These are phyloP conservation scores for Xylaria multiplex DNA, from an alignment of 2,329 filamentous ascomycete species.

Conservation along the genomic window DNA sequence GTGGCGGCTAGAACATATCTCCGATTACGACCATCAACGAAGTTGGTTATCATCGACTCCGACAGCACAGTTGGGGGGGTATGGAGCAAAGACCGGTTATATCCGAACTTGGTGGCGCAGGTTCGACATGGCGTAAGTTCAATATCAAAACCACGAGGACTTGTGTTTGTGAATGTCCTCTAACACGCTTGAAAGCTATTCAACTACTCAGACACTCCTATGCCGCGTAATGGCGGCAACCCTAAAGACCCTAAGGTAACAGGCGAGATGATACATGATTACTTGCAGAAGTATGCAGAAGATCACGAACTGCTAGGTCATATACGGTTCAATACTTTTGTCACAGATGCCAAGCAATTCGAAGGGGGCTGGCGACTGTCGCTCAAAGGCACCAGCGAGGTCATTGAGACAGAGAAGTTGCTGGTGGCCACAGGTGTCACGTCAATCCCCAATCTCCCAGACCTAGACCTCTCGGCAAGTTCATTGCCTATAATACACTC, in stretches of 20 bases:
- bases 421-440: conserved; percentile 49
- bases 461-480: conserved; percentile 34
- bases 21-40: conserved; percentile 39
- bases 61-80: conserved; percentile 42
- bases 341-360: conserved; percentile 37
- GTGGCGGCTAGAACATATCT: conserved; percentile 42
- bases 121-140: conserved; percentile 41
- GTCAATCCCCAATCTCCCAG: conserved; percentile 43
- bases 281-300: conserved; percentile 43
- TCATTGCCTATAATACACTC: conserved; percentile 42
- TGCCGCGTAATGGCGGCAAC: conserved; percentile 40
- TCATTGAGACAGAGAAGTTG: conserved; percentile 45
- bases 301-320: conserved; percentile 43
- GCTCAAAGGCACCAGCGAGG: conserved; percentile 32
- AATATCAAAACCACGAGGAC: neutral
- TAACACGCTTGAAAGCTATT: conserved; percentile 39
- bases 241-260: conserved; percentile 41
- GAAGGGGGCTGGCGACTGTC: conserved; percentile 37
- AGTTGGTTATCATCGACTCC: conserved; percentile 42
- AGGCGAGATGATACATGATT: conserved; percentile 45
- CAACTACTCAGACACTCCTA: conserved; percentile 43
- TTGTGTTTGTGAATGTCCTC: neutral
- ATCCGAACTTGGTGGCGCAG: conserved; percentile 43
- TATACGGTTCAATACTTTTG: conserved; percentile 43
- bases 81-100: conserved; percentile 44